These are phyloP conservation scores for Citrus australasica DNA, from an alignment of 345 rosid genomes.

Conservation along the genomic window DNA sequence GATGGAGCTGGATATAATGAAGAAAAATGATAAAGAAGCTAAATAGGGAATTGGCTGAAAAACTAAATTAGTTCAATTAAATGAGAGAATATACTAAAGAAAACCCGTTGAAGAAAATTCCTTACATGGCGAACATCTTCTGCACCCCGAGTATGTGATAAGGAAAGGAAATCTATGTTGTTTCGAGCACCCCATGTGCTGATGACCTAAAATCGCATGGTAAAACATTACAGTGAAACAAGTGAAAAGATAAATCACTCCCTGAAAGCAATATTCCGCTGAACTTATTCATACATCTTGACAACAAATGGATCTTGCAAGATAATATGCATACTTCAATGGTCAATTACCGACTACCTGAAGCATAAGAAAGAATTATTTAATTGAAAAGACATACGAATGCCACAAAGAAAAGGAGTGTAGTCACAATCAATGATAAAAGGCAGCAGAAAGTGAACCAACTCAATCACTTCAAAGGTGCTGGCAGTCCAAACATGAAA, in stretches of 20 bases:
- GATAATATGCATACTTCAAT: background rate
- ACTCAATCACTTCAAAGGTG: background rate
- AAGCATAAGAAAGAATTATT: background rate
- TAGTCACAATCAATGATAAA: background rate
- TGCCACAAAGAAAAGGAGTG: background rate
- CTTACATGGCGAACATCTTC: constrained; percentile 69
- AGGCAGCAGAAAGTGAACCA: background rate
- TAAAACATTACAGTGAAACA: background rate
- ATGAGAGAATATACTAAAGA: constrained; percentile 1
- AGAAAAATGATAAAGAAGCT: background rate
- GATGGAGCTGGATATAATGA: background rate
- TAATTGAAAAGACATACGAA: background rate
- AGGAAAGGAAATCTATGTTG: constrained; percentile 64
- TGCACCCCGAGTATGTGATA: constrained; percentile 59
- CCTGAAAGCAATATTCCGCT: background rate
- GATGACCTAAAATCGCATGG: constrained; percentile 42
- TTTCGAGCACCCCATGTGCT: constrained; percentile 69
- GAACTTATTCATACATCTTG: background rate
- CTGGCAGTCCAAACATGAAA: background rate
- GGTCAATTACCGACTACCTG: background rate
- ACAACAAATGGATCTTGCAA: background rate
- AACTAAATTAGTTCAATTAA: background rate
- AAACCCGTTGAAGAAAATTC: background rate
- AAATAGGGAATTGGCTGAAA: constrained; percentile 1
- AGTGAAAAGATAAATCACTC: background rate